Evolutionary conservation across 768 basidiomycete species (phyloP).

Genomic region (Mycena belliarum): DNA sequence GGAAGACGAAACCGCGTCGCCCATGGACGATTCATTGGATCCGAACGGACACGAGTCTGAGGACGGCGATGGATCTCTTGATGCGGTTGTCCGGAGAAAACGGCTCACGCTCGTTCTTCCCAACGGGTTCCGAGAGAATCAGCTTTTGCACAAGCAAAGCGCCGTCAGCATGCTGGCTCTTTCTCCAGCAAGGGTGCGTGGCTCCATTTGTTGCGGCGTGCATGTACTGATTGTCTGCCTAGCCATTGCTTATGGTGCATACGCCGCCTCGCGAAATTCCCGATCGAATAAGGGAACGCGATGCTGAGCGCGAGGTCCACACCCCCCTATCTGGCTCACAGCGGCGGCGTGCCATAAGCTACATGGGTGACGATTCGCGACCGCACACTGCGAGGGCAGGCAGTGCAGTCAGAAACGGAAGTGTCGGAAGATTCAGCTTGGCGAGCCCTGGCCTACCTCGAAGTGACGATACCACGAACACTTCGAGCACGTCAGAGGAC

Average conservation of each 20-base stretch:
- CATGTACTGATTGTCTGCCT: constrained; percentile 7
- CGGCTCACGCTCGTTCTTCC: constrained; percentile 46
- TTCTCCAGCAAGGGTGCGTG: constrained; percentile 69
- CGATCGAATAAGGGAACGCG: constrained; percentile 34
- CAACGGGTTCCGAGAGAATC: constrained; percentile 45
- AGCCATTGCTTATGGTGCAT: constrained; percentile 68
- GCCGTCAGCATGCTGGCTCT: constrained; percentile 64
- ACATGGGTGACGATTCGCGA: constrained; percentile 38
- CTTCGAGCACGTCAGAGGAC: constrained; percentile 11
- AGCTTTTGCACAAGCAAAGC: constrained; percentile 54
- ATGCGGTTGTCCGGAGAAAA: background rate
- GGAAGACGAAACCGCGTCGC: constrained; percentile 33
- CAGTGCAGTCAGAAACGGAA: constrained; percentile 9
- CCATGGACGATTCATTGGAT: constrained; percentile 29
- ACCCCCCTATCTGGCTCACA: constrained; percentile 24
- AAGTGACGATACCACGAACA: constrained; percentile 2
- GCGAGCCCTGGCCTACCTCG: constrained; percentile 5
- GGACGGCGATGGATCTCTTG: constrained; percentile 35
- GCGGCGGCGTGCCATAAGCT: constrained; percentile 42
- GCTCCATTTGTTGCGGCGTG: background rate
- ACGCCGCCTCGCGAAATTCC: constrained; percentile 58
- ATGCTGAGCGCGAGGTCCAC: constrained; percentile 29
- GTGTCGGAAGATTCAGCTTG: constrained; percentile 12
- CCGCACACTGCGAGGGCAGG: constrained; percentile 13
- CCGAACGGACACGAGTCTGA: constrained; percentile 23